Base-by-base conservation (phyloP, 768 basidiomycete species). In the Tricholoma furcatifolium region DNA sequence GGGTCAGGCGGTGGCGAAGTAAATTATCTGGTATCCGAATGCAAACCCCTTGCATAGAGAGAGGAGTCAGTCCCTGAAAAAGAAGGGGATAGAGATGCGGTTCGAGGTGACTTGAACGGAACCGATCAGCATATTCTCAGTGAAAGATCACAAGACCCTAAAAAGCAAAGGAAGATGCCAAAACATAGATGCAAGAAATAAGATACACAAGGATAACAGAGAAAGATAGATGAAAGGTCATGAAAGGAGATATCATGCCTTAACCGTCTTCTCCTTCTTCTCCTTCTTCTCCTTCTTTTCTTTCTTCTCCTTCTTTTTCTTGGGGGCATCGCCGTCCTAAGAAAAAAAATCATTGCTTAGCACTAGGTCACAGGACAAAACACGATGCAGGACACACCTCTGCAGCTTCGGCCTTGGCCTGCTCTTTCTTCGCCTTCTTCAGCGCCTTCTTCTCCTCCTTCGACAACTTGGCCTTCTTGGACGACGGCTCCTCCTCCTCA, bases 361-460 rank as follows among this genome's bases (percentile, higher is more conserved):
- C 39, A 39, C 30, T 11, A 41, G 9, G 35, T 47, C 12, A 48
- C 17, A 40, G 10, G 12, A 11, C 12, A 10, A 38, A 24, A 58
- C 61, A 57, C 57, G 56, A 39, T 23, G 36, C 54, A 17, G n/a
- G 9, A 52, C 74, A 58, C 49, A 76, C 79, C 55, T 70, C 74
- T 48, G 64, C 74, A 17, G 58, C 76, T 23, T 78, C 78, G 31
- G 64, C 70, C 67, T 81, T 83, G n/a, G 71, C 79, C 60, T 81
- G 74, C 61, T 81, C 78, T 71, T 89, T 89, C 66, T 80, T 79
- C 40, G 84, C 85, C 70, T 87, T 90, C 70, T 89, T 91, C 67
- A 87, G 68, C 15, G 88, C 86, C 74, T 88, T 91, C 77, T 90
- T 90, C 72, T 92, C 89, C 70, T 91, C 88, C 70, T 91, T 91